Percentiles rank a stretch among this genome's conserved stretches.
phyloP scores from a whole-genome alignment of 805 yeast genomes.

The Candida insectorum region DNA sequence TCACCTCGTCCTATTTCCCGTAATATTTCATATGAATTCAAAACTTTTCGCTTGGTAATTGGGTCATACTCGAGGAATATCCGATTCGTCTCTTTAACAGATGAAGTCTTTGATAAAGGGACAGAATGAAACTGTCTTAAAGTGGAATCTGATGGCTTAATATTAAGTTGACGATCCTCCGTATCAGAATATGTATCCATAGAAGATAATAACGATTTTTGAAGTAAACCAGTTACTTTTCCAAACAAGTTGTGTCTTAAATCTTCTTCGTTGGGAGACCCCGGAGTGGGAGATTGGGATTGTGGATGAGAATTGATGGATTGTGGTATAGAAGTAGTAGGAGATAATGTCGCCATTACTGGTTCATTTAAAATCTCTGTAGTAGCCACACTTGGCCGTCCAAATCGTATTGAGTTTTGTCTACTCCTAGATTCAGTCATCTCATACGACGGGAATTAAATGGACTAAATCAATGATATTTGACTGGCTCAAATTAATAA shows the following conservation, averaged over 20 bases:
- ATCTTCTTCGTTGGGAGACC: conserved; percentile 2
- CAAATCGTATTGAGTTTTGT: conserved; percentile 11
- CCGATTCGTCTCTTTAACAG: conserved; percentile 78
- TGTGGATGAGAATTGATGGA: neutral
- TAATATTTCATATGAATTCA: conserved; percentile 87
- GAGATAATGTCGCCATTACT: conserved; percentile 11
- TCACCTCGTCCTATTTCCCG: conserved; percentile 93
- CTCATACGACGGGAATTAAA: too few species aligned
- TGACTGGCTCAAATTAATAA: too few species aligned
- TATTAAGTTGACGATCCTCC: neutral
- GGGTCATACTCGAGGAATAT: conserved; percentile 89
- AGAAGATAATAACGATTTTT: conserved; percentile 17
- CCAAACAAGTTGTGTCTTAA: conserved; percentile 25
- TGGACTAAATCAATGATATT: too few species aligned
- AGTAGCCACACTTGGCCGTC: conserved; percentile 12
- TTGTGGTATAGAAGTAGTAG: conserved; percentile 1
- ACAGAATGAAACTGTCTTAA: conserved; percentile 3
- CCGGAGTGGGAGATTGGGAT: neutral
- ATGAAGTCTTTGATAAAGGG: conserved; percentile 14
- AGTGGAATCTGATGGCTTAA: conserved; percentile 11
- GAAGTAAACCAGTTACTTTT: conserved; percentile 30
- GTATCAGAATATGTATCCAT: conserved; percentile 1
- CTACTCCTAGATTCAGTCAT: too few species aligned
- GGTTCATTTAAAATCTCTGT: conserved; percentile 11
- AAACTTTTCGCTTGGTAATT: conserved; percentile 68